Evolutionary conservation across 176 grass and related monocot genomes (phyloP).

Genomic region (Urochloa ruziziensis): DNA sequence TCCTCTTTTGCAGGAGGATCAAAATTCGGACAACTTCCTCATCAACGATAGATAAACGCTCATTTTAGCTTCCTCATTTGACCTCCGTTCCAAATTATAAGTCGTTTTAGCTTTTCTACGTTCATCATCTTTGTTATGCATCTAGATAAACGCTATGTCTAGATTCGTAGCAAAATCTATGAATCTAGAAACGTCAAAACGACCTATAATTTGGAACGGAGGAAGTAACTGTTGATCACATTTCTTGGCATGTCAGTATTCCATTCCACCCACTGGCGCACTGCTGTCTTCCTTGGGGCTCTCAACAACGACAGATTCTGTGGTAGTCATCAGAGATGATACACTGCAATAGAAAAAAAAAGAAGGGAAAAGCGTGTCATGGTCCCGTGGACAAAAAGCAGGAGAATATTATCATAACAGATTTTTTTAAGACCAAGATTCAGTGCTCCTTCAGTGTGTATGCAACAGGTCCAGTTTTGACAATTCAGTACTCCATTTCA

Average conservation of each 20-base stretch:
- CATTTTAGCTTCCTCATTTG: too few relatives aligned
- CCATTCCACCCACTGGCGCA: slow-evolving; percentile 40
- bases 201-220: too few relatives aligned
- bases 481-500: background rate
- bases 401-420: background rate
- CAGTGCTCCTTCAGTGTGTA: background rate
- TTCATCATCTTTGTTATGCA: too few relatives aligned
- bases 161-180: too few relatives aligned
- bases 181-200: too few relatives aligned
- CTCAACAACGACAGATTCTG: slow-evolving; percentile 70
- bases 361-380: background rate
- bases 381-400: background rate
- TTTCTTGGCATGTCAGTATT: slow-evolving; percentile 38
- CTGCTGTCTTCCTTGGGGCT: slow-evolving; percentile 40
- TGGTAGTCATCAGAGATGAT: slow-evolving; percentile 74
- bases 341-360: slow-evolving; percentile 43
- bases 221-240: too few relatives aligned
- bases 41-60: too few relatives aligned
- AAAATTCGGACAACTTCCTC: background rate
- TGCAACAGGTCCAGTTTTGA: background rate
- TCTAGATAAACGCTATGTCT: too few relatives aligned
- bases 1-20: background rate
- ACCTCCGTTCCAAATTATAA: too few relatives aligned
- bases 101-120: too few relatives aligned
- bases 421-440: background rate